phyloP scores from a whole-genome alignment of 305 asterid species.

The Coffea humblotiana region DNA sequence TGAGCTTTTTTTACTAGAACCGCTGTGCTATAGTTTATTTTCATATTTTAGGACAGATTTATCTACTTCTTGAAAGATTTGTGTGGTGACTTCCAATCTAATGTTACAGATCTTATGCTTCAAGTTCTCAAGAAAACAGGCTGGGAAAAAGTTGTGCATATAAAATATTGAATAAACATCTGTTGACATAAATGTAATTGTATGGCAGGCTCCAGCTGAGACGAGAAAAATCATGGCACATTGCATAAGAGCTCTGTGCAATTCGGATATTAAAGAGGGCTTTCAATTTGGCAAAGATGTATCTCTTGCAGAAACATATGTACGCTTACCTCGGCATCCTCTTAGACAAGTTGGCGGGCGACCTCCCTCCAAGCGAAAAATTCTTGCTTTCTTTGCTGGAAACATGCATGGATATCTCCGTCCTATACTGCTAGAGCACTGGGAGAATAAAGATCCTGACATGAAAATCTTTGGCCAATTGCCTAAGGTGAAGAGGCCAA shows the following conservation, averaged over 20 bases:
- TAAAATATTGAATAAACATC: not conserved
- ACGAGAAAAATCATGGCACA: constrained; percentile 49
- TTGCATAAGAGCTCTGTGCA: constrained; percentile 63
- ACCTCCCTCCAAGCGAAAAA: constrained; percentile 42
- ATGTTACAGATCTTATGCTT: not conserved
- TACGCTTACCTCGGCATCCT: constrained; percentile 49
- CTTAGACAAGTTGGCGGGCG: constrained; percentile 42
- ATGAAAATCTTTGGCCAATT: constrained; percentile 61
- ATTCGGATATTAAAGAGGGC: constrained; percentile 59
- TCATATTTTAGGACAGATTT: not conserved
- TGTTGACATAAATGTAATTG: too few species aligned
- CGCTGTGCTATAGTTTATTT: not conserved
- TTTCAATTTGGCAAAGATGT: constrained; percentile 61
- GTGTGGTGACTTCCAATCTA: not conserved
- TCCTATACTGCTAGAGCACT: constrained; percentile 50
- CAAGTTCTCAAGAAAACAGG: not conserved
- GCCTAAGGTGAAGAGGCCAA: constrained; percentile 40
- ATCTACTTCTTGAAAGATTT: not conserved
- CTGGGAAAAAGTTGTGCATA: not conserved
- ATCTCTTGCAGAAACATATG: constrained; percentile 58
- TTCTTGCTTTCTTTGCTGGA: constrained; percentile 80
- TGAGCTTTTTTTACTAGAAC: not conserved
- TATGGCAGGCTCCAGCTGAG: constrained; percentile 57
- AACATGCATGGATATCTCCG: constrained; percentile 69
- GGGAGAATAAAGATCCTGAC: constrained; percentile 78